Base-by-base conservation (phyloP, 495 filamentous ascomycete genomes). In the Trichocladium uniseriatum region DNA sequence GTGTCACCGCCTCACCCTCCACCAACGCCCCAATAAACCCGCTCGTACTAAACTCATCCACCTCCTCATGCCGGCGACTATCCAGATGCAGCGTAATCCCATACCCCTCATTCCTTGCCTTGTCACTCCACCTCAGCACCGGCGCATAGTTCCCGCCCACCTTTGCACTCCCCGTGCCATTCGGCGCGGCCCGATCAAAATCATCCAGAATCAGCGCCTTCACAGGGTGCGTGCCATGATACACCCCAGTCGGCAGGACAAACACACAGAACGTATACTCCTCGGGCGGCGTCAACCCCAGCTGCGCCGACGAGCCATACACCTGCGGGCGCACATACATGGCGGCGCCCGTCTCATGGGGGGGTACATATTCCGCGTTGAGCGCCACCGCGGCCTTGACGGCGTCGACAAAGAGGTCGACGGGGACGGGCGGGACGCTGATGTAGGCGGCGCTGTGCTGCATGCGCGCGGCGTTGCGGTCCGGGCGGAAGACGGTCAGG, bases 31-130 rank as follows among this genome's bases (percentile, higher is more conserved):
- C 89, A 45, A 94, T 80, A 52, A 95, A 94, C 1, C 85, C 89
- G 29, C 79, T 83, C 0, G 89, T 95, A 42, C 83, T 88, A 53
- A 95, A 95, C 70, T 95, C 89, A 54, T 95, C 89, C 37, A 95
- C 76, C 65, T 84, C 85, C 19, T 76, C 82, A 49, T 87, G 76
- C 11, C 78, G 83, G 64, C 79, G 78, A 58, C 86, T 90, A 59
- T 95, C 89, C 38, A 94, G 68, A 61, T 95, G 89, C 53, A 95
- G 69, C 9, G 89, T 94, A 53, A 95, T 94, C 5, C 84, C 86
- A 58, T 77, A 94, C 2, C 89, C 88, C 35, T 82, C 79, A 5
- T 68, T 63, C 9, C 78, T 67, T 2, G 89, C 89, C 44, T 76
- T 79, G 42, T 89, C 89, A 54, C 83, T 89, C 72, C 85, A 85